Conservation (phyloP, 352 stramenopile species). For the Blastocystis hominis region DNA sequence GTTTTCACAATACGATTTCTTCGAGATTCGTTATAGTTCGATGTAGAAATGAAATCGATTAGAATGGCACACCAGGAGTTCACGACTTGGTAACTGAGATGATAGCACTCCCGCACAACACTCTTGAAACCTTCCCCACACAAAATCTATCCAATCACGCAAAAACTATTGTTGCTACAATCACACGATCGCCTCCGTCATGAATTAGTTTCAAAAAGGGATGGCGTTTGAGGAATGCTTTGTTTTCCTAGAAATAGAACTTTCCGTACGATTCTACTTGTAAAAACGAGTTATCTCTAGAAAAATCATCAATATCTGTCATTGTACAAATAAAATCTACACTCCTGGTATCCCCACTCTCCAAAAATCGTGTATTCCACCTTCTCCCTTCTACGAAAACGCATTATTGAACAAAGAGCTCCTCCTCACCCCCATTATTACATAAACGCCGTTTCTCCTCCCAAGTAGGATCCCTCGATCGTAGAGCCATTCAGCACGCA, state of each 20-base stretch:
- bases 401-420: too few species aligned
- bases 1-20: background rate
- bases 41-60: constrained; percentile 19
- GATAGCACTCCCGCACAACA: constrained; percentile 34
- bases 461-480: constrained; percentile 59
- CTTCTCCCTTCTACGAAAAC: too few species aligned
- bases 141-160: background rate
- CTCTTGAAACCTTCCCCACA: constrained; percentile 16
- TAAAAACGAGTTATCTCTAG: background rate
- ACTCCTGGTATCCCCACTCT: background rate
- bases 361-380: background rate
- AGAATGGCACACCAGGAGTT: constrained; percentile 17
- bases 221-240: background rate
- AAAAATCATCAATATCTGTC: constrained; percentile 11
- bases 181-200: background rate
- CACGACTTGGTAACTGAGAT: constrained; percentile 24
- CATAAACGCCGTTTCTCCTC: constrained; percentile 65
- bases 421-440: too few species aligned
- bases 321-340: background rate
- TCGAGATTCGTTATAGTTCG: background rate
- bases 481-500: constrained; percentile 61
- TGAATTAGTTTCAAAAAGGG: background rate
- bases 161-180: background rate
- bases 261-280: background rate
- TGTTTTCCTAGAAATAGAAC: background rate